A percentile compares a stretch with the other conserved stretches of the same genome.
phyloP scores from a whole-genome alignment of 2,329 filamentous ascomycete species.

The Gnomoniopsis smithogilvyi region DNA sequence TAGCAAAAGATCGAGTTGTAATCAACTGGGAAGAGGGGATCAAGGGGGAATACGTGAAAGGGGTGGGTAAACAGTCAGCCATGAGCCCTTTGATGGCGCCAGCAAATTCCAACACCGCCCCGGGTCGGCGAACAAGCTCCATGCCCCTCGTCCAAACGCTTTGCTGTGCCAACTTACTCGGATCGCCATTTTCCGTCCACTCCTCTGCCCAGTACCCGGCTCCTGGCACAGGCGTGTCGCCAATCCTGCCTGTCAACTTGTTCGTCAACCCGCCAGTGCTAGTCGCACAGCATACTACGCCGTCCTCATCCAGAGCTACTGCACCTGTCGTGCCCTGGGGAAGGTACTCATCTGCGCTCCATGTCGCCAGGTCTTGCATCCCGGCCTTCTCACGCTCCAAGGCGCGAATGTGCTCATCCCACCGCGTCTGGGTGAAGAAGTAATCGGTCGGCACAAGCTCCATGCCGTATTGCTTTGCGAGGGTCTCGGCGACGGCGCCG shows the following conservation, averaged over 20 bases:
- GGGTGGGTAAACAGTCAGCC: slow-evolving; percentile 58
- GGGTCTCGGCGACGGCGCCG: slow-evolving; percentile 63
- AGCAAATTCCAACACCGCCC: slow-evolving; percentile 37
- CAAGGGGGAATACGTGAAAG: slow-evolving; percentile 36
- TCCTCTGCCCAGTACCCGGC: slow-evolving; percentile 90
- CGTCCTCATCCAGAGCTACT: slow-evolving; percentile 74
- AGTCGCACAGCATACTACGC: slow-evolving; percentile 66
- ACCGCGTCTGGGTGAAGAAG: slow-evolving; percentile 72
- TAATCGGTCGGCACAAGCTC: slow-evolving; percentile 67
- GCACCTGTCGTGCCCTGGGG: slow-evolving; percentile 84
- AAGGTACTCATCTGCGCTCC: slow-evolving; percentile 63
- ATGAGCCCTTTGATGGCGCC: slow-evolving; percentile 46
- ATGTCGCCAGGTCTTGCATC: slow-evolving; percentile 39
- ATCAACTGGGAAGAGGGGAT: not conserved
- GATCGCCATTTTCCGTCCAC: slow-evolving; percentile 56
- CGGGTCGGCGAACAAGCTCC: slow-evolving; percentile 12
- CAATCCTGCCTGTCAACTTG: slow-evolving; percentile 79
- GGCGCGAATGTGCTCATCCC: slow-evolving; percentile 65
- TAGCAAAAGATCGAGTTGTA: slow-evolving; percentile 47
- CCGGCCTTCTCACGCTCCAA: slow-evolving; percentile 43
- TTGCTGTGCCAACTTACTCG: slow-evolving; percentile 19
- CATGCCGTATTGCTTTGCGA: slow-evolving; percentile 67
- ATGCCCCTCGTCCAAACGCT: slow-evolving; percentile 15
- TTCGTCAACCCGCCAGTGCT: slow-evolving; percentile 81
- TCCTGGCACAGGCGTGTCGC: slow-evolving; percentile 80